Conservation (phyloP, 2,329 filamentous ascomycete species). For the Colletotrichum tropicicola region DNA sequence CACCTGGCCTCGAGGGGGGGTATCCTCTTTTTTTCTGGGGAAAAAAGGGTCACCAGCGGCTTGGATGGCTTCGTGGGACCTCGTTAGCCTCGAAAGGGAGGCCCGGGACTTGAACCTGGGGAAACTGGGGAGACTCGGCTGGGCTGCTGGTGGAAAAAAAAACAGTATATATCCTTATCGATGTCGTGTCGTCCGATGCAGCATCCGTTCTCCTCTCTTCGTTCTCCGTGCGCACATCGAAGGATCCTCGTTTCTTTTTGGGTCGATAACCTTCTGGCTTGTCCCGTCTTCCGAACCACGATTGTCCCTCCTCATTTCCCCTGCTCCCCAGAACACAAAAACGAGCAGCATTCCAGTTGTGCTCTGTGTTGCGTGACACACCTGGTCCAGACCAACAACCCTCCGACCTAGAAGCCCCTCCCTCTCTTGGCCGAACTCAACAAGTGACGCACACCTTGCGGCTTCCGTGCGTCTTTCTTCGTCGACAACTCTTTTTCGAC, state of each 20-base stretch:
- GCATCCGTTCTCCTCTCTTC: background rate
- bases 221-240: background rate
- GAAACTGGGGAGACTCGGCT: background rate
- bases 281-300: background rate
- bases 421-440: background rate
- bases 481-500: background rate
- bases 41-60: conserved; percentile 9
- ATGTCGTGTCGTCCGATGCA: conserved; percentile 16
- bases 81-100: conserved; percentile 7
- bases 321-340: conserved; percentile 4
- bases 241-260: background rate
- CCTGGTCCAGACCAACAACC: no score
- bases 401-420: background rate
- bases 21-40: conserved; percentile 20
- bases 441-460: conserved; percentile 13
- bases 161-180: conserved; percentile 1
- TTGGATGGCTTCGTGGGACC: conserved; percentile 17
- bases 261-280: background rate
- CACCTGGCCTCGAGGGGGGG: no score
- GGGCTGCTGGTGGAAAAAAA: background rate
- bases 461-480: background rate
- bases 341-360: background rate
- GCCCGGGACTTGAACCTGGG: background rate
- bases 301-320: background rate
- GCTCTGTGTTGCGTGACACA: background rate